A percentile compares a stretch with the other conserved stretches of the same genome.
Conservation (phyloP, 306 rosid species). For the Myrica gale region DNA sequence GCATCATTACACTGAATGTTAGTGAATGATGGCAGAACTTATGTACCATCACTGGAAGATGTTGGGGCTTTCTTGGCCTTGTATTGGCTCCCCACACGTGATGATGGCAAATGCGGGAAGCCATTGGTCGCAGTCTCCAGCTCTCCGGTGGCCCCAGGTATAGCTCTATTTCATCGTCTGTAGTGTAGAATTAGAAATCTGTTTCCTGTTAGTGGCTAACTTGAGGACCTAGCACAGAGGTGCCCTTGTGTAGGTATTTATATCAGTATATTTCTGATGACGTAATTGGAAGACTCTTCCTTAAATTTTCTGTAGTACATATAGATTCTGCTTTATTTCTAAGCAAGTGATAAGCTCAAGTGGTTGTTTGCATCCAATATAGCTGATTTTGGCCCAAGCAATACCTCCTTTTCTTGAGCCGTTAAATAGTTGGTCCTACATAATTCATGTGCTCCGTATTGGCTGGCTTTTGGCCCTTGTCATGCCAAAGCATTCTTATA, state of each 20-base stretch:
- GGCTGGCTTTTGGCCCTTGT: conserved; percentile 6
- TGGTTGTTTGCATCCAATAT: conserved; percentile 13
- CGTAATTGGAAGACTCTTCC: conserved; percentile 7
- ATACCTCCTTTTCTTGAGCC: not conserved
- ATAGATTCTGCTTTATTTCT: conserved; percentile 3
- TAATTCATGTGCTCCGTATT: not conserved
- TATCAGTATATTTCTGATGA: conserved; percentile 15
- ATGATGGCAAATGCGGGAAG: conserved; percentile 69
- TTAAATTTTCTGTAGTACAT: conserved; percentile 6
- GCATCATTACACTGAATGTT: conserved; percentile 22
- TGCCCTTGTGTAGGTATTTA: conserved; percentile 14
- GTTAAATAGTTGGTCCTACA: not conserved
- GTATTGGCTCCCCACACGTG: conserved; percentile 85
- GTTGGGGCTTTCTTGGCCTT: conserved; percentile 79
- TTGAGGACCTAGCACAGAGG: conserved; percentile 7
- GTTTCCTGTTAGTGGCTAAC: not conserved
- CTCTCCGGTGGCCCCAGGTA: conserved; percentile 80
- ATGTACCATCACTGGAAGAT: conserved; percentile 73
- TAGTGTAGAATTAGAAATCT: conserved; percentile 4
- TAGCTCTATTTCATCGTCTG: conserved; percentile 8
- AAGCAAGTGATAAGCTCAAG: conserved; percentile 11
- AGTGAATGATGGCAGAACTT: conserved; percentile 49
- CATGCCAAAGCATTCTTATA: conserved; percentile 4
- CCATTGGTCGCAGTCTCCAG: conserved; percentile 65
- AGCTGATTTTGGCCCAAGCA: not conserved